Percentiles rank a stretch among this genome's conserved stretches.
phyloP scores from a whole-genome alignment of 2,329 filamentous ascomycete genomes.

The Talaromyces marneffei region DNA sequence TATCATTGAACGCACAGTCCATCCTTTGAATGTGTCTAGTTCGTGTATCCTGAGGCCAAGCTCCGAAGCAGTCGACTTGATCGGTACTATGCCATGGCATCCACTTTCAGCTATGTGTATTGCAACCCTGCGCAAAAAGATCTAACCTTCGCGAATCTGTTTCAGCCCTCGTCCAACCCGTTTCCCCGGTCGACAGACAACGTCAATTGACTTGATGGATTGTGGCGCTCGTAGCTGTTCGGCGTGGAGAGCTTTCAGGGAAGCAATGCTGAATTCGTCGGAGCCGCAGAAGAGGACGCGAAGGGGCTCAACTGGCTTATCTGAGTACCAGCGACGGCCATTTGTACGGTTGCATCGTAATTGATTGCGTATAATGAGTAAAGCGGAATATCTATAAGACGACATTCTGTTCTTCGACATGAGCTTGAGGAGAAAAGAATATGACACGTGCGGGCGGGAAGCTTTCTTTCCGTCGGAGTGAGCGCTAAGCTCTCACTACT shows the following conservation, averaged over 20 bases:
- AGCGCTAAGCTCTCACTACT: not conserved
- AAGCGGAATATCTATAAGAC: constrained; percentile 8
- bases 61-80: constrained; percentile 59
- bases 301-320: constrained; percentile 51
- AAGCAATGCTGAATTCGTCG: constrained; percentile 79
- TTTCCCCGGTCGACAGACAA: constrained; percentile 76
- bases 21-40: constrained; percentile 74
- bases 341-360: constrained; percentile 9
- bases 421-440: not conserved
- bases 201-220: constrained; percentile 71
- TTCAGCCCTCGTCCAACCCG: constrained; percentile 69
- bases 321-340: constrained; percentile 21
- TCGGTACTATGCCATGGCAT: constrained; percentile 56
- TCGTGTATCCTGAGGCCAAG: constrained; percentile 65
- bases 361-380: constrained; percentile 22
- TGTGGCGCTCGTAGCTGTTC: constrained; percentile 51
- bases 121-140: not conserved
- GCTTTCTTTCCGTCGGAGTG: not conserved
- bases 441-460: constrained; percentile 4
- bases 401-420: constrained; percentile 3
- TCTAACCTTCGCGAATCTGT: constrained; percentile 57
- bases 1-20: constrained; percentile 54
- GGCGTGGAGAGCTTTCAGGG: constrained; percentile 61
- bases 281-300: constrained; percentile 91
- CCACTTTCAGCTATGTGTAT: not conserved